Percentiles rank a stretch among this genome's conserved stretches.
These are phyloP conservation scores for Aspergillus sergii DNA, from an alignment of 2,329 filamentous ascomycete genomes.

Conservation along the genomic window DNA sequence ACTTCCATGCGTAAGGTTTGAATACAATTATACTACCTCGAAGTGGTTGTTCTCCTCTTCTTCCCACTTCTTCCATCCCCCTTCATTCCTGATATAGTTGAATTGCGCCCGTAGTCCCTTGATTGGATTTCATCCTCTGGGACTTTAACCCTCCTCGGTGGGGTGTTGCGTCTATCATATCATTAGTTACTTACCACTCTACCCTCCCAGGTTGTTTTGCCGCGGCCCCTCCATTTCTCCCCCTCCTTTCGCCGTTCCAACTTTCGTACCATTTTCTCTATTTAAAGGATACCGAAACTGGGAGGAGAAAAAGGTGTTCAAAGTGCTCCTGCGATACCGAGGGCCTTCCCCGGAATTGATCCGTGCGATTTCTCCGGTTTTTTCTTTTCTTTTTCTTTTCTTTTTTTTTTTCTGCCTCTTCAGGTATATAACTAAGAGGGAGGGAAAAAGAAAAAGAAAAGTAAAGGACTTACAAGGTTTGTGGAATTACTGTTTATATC, in stretches of 20 bases:
- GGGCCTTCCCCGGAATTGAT: not conserved
- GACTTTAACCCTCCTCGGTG: not conserved
- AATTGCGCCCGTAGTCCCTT: not conserved
- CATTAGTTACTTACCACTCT: not conserved
- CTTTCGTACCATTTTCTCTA: not conserved
- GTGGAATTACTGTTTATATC: not conserved
- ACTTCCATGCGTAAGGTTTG: constrained; percentile 1
- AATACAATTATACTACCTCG: not conserved
- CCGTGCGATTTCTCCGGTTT: not conserved
- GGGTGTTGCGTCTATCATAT: not conserved
- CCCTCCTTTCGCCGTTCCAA: not conserved
- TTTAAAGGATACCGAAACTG: not conserved
- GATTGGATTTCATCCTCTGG: not conserved
- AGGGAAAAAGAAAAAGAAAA: not conserved
- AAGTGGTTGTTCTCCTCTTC: constrained; percentile 4
- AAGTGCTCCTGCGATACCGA: not conserved
- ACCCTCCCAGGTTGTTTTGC: not conserved
- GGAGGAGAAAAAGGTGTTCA: too few relatives aligned
- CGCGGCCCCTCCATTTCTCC: constrained; percentile 4
- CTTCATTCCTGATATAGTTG: not conserved
- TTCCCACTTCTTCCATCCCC: not conserved
- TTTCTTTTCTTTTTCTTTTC: not conserved
- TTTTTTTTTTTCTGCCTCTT: not conserved
- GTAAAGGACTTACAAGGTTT: not conserved
- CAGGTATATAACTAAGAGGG: not conserved